These are phyloP conservation scores for Chamaecrista fasciculata DNA, from an alignment of 306 rosid genomes.

Conservation along the genomic window DNA sequence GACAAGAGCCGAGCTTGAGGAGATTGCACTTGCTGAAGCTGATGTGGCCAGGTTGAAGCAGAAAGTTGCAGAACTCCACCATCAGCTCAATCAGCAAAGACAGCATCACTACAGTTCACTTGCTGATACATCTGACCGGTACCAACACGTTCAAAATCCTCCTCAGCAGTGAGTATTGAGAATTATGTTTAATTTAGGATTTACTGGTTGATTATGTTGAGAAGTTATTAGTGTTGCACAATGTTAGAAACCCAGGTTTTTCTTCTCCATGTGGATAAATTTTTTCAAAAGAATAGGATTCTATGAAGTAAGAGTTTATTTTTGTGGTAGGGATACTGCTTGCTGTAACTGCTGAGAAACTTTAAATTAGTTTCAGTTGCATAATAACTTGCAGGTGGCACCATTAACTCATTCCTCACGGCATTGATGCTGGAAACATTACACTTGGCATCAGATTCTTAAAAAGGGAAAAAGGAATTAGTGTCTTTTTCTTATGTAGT, in stretches of 20 bases:
- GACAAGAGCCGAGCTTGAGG: conserved; percentile 99
- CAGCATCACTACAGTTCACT: conserved; percentile 93
- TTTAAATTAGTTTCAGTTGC: conserved; percentile 6
- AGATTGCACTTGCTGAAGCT: conserved; percentile 99
- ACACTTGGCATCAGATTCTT: not conserved
- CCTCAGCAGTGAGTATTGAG: conserved; percentile 80
- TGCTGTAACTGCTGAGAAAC: not conserved
- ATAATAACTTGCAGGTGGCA: conserved; percentile 1
- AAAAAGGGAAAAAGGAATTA: not conserved
- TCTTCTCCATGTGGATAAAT: not conserved
- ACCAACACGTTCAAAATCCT: conserved; percentile 75
- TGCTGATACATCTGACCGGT: conserved; percentile 80
- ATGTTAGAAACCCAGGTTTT: not conserved
- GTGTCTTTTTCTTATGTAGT: not conserved
- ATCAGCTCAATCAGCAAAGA: conserved; percentile 94
- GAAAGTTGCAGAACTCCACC: conserved; percentile 98
- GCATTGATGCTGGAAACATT: conserved; percentile 7
- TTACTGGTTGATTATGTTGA: conserved; percentile 6
- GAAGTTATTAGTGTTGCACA: not conserved
- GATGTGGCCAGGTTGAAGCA: conserved; percentile 98
- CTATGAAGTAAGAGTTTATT: not conserved
- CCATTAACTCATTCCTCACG: not conserved
- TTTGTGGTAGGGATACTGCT: not conserved
- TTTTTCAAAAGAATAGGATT: too few relatives aligned
- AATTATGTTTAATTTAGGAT: conserved; percentile 8